Conservation (phyloP, 768 basidiomycete genomes). For the Tylopilus balloui region DNA sequence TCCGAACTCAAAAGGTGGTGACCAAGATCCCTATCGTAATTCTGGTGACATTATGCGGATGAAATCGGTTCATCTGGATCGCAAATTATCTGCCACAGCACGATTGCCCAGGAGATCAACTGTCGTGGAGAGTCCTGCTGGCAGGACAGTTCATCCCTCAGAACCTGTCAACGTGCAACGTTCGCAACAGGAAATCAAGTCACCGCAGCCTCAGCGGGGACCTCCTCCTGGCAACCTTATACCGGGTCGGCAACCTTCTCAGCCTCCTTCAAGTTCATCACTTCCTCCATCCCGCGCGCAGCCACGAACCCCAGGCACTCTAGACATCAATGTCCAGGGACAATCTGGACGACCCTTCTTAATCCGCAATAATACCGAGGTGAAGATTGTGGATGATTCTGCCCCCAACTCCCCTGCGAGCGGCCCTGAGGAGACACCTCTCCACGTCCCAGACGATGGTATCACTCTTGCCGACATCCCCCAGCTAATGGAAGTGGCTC, state of each 20-base stretch:
- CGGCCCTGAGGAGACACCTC: slow-evolving; percentile 38
- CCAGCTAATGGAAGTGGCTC: slow-evolving; percentile 86
- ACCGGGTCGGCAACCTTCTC: slow-evolving; percentile 34
- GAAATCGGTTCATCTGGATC: slow-evolving; percentile 91
- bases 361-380: slow-evolving; percentile 76
- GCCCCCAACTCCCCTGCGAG: slow-evolving; percentile 66
- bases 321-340: slow-evolving; percentile 37
- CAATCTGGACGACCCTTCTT: slow-evolving; percentile 61
- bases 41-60: slow-evolving; percentile 90
- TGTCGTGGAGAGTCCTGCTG: slow-evolving; percentile 91
- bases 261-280: slow-evolving; percentile 28
- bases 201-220: slow-evolving; percentile 40
- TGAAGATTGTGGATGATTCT: slow-evolving; percentile 85
- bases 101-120: slow-evolving; percentile 90
- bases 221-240: slow-evolving; percentile 33
- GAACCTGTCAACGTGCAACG: slow-evolving; percentile 50
- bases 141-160: slow-evolving; percentile 74
- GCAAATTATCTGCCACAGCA: slow-evolving; percentile 92
- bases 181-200: slow-evolving; percentile 37
- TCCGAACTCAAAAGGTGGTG: slow-evolving; percentile 34
- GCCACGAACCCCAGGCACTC: slow-evolving; percentile 36
- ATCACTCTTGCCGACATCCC: slow-evolving; percentile 95
- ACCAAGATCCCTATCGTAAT: slow-evolving; percentile 78
- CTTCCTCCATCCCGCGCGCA: slow-evolving; percentile 35
- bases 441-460: slow-evolving; percentile 60